Conservation (phyloP, 2,329 filamentous ascomycete genomes). For the Talaromyces sp. region DNA sequence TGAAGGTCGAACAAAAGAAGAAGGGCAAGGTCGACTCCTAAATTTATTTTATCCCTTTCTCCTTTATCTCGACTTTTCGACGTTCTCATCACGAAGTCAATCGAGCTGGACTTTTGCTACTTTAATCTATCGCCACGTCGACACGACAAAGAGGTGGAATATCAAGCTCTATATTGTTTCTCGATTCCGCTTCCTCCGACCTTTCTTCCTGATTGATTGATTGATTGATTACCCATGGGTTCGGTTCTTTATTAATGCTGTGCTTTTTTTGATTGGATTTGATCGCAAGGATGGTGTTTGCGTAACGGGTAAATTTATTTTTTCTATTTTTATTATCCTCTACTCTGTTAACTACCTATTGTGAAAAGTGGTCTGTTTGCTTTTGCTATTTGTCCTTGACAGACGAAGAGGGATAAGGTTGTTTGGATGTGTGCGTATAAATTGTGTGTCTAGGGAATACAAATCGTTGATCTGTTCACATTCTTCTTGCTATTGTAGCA, state of each 20-base stretch:
- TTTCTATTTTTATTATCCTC: not conserved
- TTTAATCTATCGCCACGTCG: not conserved
- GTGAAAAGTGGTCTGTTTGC: not conserved
- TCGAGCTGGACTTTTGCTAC: not conserved
- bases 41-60: conserved; percentile 18
- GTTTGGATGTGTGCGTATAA: conserved; percentile 1
- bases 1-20: conserved; percentile 98
- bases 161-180: not conserved
- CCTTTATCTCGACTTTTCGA: conserved; percentile 5
- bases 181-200: not conserved
- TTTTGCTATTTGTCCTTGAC: not conserved
- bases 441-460: not conserved
- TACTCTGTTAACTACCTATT: not conserved
- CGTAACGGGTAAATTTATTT: conserved; percentile 2
- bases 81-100: not conserved
- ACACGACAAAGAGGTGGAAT: not conserved
- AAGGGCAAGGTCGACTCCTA: conserved; percentile 54
- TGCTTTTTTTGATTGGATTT: conserved; percentile 18
- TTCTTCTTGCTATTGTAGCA: not conserved
- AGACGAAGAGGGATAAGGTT: not conserved
- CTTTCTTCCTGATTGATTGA: not conserved
- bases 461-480: not conserved
- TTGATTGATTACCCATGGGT: conserved; percentile 5
- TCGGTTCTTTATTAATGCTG: conserved; percentile 14
- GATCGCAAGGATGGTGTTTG: conserved; percentile 11